Percentiles rank a stretch among this genome's conserved stretches.
Conservation (phyloP, 306 rosid species). For the Gynostemma pentaphyllum region DNA sequence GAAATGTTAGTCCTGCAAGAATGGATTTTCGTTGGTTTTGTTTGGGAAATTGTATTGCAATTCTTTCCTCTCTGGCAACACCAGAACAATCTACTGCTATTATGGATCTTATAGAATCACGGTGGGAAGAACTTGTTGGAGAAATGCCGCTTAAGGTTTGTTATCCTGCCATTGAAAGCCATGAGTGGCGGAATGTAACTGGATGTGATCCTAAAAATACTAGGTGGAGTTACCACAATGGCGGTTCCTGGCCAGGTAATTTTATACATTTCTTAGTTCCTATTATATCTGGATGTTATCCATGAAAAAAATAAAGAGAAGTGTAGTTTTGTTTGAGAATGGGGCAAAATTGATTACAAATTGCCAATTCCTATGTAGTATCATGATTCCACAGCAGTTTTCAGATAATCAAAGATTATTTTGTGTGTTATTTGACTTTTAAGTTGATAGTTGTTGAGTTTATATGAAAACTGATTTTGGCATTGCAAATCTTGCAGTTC, state of each 20-base stretch:
- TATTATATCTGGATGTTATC: too few relatives aligned
- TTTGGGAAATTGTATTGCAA: slow-evolving; percentile 78
- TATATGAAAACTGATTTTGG: neutral
- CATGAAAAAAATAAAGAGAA: too few relatives aligned
- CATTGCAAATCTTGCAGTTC: slow-evolving; percentile 27
- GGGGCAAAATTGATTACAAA: too few relatives aligned
- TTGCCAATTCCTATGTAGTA: too few relatives aligned
- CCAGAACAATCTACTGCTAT: slow-evolving; percentile 74
- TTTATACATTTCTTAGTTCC: neutral
- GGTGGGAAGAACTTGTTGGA: slow-evolving; percentile 77
- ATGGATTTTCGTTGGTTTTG: slow-evolving; percentile 95
- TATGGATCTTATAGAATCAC: slow-evolving; percentile 85
- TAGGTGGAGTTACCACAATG: slow-evolving; percentile 90
- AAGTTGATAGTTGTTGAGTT: neutral
- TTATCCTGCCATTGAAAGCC: slow-evolving; percentile 75
- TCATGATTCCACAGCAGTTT: neutral
- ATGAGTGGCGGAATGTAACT: slow-evolving; percentile 61
- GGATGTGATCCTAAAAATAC: slow-evolving; percentile 85
- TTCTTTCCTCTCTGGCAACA: slow-evolving; percentile 79
- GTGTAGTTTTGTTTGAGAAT: too few relatives aligned
- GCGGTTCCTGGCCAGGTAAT: slow-evolving; percentile 92
- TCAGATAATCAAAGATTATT: neutral
- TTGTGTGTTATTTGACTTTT: neutral
- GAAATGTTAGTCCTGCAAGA: slow-evolving; percentile 86
- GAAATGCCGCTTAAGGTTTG: slow-evolving; percentile 85